Base-by-base conservation (phyloP, 2,329 filamentous ascomycete genomes). In the Colletotrichum sp. region DNA sequence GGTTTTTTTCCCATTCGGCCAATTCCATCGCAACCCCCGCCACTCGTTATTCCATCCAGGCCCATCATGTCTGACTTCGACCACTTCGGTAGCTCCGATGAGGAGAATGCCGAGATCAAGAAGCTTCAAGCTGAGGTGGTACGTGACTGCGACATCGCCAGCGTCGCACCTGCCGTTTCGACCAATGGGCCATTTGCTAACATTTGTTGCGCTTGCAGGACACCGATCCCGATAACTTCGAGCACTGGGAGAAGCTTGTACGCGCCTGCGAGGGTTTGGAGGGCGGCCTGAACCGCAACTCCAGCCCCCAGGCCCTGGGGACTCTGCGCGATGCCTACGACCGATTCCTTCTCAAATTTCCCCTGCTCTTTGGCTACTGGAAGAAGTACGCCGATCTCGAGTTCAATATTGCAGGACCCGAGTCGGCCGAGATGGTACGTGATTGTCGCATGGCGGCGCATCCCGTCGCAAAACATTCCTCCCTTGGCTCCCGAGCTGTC, bases 311-410 rank as follows among this genome's bases (percentile, higher is more conserved):
- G 82, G 95, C 97, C 32, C 96, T 99, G 80, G 93, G 95, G 24
- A 93, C 95, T 13, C 94, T 96, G 72, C 94, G 97, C 85, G 93
- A 95, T 84, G 92, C 95, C 77, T 99, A 98, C 87, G 96, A 99
- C 84, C 92, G 94, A 64, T 98, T 99, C 83, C 93, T 99, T 26
- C 92, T 95, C 77, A 98, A 98, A 83, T 99, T 98, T 79, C 97
- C 97, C 4, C 90, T 99, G 13, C 92, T 99, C 52, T 99, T 99
- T 82, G 97, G 96, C 68, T 99, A 99, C 88, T 99, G 97, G 97
- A 99, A 99, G 89, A 99, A 98, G 84, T 99, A 99, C 90, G 97
- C 97, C 82, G 96, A 99, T 82, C 90, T 98, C 78, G 97, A 99
- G 83, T 99, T 99, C 87, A 96, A 96, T 67, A 98, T 99, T 79